phyloP scores from a whole-genome alignment of 2,329 filamentous ascomycete species.

The Diaporthe eres region DNA sequence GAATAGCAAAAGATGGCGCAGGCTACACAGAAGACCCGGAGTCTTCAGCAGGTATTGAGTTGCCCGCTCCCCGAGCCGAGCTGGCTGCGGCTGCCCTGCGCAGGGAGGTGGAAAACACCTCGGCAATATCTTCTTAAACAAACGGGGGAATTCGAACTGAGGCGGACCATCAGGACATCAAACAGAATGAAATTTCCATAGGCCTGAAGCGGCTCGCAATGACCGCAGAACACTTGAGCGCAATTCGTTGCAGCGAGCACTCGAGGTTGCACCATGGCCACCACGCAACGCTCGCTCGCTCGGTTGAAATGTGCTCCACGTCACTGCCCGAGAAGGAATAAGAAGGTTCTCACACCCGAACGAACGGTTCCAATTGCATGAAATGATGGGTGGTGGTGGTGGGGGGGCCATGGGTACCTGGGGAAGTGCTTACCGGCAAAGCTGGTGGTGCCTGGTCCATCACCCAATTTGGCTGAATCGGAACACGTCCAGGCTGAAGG shows the following conservation, averaged over 20 bases:
- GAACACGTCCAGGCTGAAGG: constrained; percentile 13
- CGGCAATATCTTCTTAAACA: neutral
- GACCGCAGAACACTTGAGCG: neutral
- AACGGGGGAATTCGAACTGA: neutral
- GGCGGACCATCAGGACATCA: neutral
- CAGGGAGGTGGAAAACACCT: neutral
- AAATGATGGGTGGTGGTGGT: neutral
- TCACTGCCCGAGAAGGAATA: neutral
- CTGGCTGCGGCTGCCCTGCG: constrained; percentile 11
- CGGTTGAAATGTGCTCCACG: neutral
- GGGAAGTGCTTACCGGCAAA: neutral
- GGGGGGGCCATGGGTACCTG: neutral
- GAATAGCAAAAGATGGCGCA: constrained; percentile 19
- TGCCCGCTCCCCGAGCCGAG: neutral
- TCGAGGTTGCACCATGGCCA: neutral
- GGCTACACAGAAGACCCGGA: neutral
- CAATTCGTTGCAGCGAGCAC: neutral
- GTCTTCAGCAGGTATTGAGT: constrained; percentile 2
- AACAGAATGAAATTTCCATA: constrained; percentile 3
- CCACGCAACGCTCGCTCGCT: neutral
- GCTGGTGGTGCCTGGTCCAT: neutral
- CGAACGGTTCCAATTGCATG: neutral
- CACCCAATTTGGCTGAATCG: constrained; percentile 8
- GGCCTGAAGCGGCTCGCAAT: neutral
- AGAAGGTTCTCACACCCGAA: neutral